Evolutionary conservation across 2,329 filamentous ascomycete species (phyloP), one percentile per base, ranked within the genome.

Genomic region (Camillea tinctor): DNA sequence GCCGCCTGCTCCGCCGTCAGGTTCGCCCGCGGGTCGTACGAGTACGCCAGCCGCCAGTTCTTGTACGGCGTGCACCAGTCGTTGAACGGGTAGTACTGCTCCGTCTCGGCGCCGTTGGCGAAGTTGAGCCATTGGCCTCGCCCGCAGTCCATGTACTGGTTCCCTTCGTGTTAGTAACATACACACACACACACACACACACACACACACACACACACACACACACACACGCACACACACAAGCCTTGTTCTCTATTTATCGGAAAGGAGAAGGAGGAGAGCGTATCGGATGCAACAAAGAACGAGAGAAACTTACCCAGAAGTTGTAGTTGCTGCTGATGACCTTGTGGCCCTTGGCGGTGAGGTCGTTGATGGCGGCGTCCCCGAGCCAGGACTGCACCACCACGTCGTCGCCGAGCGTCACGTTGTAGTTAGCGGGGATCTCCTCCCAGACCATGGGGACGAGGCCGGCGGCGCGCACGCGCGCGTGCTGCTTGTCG

Each of bases 391-490:
- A 96, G 2, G 88, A 84, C 76, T 96, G 93, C 4, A 96, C 83
- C 13, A 96, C 81, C 0, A 91, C 87, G 68, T 93, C 87, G 15
- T 82, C 74, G 2, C 86, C 87, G 5, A 96, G 77, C 0, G 84
- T 90, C 52, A 95, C 77, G 71, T 93, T 90, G 89, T 91, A 96
- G 22, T 87, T 81, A 9, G 90, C 79, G 1, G 92, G 79, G 81
- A 95, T 92, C 74, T 96, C 93, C 74, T 97, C 92, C 93, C 93
- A 96, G 1, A 93, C 90, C 21, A 96, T 79, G 0, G 92, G 91
- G 4, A 82, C 84, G 55, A 96, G 76, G 4, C 88, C 88, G 5
- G 83, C 80, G 50, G 81, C 76, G 52, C 85, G 79, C 49, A 95
- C 80, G 52, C 87, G 84, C 26, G 76, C 80, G 73, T 93, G 90